phyloP scores from a whole-genome alignment of 2,329 filamentous ascomycete genomes.

The Acrodontium crateriforme region DNA sequence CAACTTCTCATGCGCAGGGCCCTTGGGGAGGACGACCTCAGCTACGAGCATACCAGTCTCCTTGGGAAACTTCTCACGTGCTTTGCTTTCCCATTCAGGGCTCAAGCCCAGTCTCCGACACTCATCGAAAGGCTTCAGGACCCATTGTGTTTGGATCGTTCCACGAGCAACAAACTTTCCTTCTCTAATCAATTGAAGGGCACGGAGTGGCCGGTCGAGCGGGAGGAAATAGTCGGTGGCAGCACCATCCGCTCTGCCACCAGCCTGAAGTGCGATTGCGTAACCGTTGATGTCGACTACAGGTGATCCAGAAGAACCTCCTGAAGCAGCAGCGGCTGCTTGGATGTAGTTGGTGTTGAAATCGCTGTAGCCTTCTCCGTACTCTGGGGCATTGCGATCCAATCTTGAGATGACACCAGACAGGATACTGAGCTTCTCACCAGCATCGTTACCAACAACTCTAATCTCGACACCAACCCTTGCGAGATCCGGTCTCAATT shows the following conservation, averaged over 20 bases:
- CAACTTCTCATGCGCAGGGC: slow-evolving; percentile 73
- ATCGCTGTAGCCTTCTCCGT: slow-evolving; percentile 94
- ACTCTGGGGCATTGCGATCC: slow-evolving; percentile 93
- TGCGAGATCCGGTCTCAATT: slow-evolving; percentile 73
- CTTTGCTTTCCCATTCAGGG: slow-evolving; percentile 71
- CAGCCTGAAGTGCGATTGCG: slow-evolving; percentile 85
- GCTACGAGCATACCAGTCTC: slow-evolving; percentile 96
- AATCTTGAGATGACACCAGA: slow-evolving; percentile 94
- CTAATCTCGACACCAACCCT: slow-evolving; percentile 84
- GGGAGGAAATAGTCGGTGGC: slow-evolving; percentile 97
- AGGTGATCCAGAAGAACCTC: slow-evolving; percentile 94
- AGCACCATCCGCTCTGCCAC: slow-evolving; percentile 83
- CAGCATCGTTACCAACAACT: slow-evolving; percentile 95
- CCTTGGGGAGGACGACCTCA: slow-evolving; percentile 84
- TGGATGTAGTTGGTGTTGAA: slow-evolving; percentile 97
- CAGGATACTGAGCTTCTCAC: slow-evolving; percentile 94
- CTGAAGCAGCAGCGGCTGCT: slow-evolving; percentile 89
- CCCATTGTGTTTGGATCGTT: slow-evolving; percentile 95
- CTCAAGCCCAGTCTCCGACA: slow-evolving; percentile 78
- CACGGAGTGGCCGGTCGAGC: slow-evolving; percentile 75
- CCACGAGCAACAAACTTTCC: slow-evolving; percentile 67
- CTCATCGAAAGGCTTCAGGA: slow-evolving; percentile 95
- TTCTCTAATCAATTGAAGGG: slow-evolving; percentile 70
- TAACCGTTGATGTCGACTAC: slow-evolving; percentile 91
- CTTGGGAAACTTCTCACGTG: slow-evolving; percentile 71